Conservation (phyloP, 1,284 basidiomycete species). For the Trichosporon inkin region DNA sequence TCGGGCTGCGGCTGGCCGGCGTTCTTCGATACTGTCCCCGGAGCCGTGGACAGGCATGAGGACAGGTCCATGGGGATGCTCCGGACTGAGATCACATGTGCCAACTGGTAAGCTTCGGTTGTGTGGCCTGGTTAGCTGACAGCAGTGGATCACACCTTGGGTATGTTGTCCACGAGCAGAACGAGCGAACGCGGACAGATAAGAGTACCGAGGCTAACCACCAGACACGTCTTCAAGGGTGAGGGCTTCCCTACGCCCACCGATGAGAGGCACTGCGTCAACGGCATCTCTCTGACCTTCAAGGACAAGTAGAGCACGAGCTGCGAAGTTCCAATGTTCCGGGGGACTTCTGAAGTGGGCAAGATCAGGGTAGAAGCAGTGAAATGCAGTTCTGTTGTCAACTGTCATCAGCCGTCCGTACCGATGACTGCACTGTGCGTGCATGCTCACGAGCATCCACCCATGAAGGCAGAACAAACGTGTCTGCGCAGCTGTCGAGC, state of each 20-base stretch:
- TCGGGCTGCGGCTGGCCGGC: conserved; percentile 97
- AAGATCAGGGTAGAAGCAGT: conserved; percentile 17
- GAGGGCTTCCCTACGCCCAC: conserved; percentile 58
- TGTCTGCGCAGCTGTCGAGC: background rate
- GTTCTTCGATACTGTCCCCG: conserved; percentile 90
- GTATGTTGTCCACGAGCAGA: conserved; percentile 10
- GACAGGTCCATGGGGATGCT: conserved; percentile 52
- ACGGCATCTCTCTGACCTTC: conserved; percentile 81
- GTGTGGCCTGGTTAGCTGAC: conserved; percentile 7
- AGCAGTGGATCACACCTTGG: conserved; percentile 84
- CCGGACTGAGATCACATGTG: conserved; percentile 48
- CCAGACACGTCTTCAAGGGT: conserved; percentile 77
- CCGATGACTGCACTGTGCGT: background rate
- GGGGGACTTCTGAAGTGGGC: too few relatives aligned
- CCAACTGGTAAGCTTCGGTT: conserved; percentile 39
- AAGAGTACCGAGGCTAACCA: conserved; percentile 4
- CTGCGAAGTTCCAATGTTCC: too few relatives aligned
- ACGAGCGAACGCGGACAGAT: background rate
- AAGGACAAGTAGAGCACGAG: conserved; percentile 53
- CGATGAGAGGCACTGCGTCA: conserved; percentile 67
- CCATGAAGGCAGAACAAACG: background rate
- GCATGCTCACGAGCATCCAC: background rate
- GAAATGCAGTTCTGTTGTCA: background rate
- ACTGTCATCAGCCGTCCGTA: background rate
- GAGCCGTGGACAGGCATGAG: conserved; percentile 65